These are phyloP conservation scores for Malania oleifera DNA, from an alignment of 164 flowering plant genomes.

Conservation along the genomic window DNA sequence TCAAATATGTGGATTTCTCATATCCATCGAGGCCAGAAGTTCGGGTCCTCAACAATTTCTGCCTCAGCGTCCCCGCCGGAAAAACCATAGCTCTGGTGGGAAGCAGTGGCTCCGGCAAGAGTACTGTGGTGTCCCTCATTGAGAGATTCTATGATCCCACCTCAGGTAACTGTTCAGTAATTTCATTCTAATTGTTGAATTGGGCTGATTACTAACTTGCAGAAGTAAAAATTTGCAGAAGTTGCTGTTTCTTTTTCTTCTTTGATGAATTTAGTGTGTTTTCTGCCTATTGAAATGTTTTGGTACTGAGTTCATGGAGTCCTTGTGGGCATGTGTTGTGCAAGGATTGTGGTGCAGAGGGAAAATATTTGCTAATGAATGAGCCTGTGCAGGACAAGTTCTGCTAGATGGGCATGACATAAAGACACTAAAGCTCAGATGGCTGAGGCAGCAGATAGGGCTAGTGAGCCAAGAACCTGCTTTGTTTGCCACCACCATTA, in stretches of 20 bases:
- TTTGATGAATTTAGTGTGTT: background rate
- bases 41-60: conserved; percentile 50
- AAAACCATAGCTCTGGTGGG: conserved; percentile 89
- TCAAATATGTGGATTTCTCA: conserved; percentile 61
- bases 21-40: conserved; percentile 80
- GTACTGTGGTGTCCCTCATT: conserved; percentile 86
- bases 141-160: conserved; percentile 86
- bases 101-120: conserved; percentile 92
- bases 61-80: conserved; percentile 67
- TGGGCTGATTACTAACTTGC: background rate
- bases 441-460: conserved; percentile 96
- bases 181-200: background rate
- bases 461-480: conserved; percentile 99
- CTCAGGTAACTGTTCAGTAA: conserved; percentile 38
- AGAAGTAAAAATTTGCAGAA: background rate
- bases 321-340: background rate
- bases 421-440: conserved; percentile 66
- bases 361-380: conserved; percentile 5
- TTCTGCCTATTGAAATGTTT: conserved; percentile 6
- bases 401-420: conserved; percentile 91
- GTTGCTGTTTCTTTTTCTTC: background rate
- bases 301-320: conserved; percentile 3
- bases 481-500: conserved; percentile 86
- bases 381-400: conserved; percentile 58
- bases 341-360: background rate